Percentiles rank a stretch among this genome's conserved stretches.
Evolutionary conservation across 2,329 filamentous ascomycete species (phyloP).

Genomic region (Talaromyces sp.): DNA sequence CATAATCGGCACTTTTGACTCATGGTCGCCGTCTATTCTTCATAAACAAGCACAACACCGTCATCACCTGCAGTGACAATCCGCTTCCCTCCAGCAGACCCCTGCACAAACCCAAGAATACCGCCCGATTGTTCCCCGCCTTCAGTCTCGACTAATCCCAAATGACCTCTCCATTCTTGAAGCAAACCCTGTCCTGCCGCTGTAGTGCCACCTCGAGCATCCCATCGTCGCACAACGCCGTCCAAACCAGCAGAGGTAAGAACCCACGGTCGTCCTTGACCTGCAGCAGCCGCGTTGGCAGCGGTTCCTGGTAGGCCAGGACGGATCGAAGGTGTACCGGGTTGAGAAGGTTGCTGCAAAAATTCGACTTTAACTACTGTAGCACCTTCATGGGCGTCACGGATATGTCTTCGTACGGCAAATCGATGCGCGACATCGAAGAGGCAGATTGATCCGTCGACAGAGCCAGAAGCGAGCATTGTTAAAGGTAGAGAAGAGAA

Average conservation of each 20-base stretch:
- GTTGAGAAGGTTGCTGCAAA: constrained; percentile 50
- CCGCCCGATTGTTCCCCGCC: constrained; percentile 79
- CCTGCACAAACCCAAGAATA: constrained; percentile 85
- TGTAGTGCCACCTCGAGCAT: constrained; percentile 66
- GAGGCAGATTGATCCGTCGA: constrained; percentile 70
- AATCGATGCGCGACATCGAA: constrained; percentile 86
- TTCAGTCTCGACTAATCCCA: constrained; percentile 39
- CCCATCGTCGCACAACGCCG: constrained; percentile 86
- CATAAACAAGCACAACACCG: constrained; percentile 47
- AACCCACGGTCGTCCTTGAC: constrained; percentile 57
- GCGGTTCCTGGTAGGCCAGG: constrained; percentile 26
- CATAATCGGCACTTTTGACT: neutral
- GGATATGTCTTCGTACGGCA: constrained; percentile 77
- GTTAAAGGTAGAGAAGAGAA: constrained; percentile 61
- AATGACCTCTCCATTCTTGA: constrained; percentile 86
- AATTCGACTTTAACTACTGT: constrained; percentile 94
- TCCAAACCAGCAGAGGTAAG: constrained; percentile 90
- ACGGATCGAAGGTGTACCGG: constrained; percentile 21
- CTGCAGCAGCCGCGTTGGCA: constrained; percentile 23
- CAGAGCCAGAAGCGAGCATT: constrained; percentile 60
- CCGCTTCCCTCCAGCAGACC: constrained; percentile 62
- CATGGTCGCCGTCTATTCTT: constrained; percentile 29
- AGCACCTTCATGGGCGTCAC: constrained; percentile 79
- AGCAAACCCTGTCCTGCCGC: constrained; percentile 67
- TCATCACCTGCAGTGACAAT: constrained; percentile 93